These are phyloP conservation scores for Nemania sp. DNA, from an alignment of 2,329 filamentous ascomycete genomes.

Conservation along the genomic window DNA sequence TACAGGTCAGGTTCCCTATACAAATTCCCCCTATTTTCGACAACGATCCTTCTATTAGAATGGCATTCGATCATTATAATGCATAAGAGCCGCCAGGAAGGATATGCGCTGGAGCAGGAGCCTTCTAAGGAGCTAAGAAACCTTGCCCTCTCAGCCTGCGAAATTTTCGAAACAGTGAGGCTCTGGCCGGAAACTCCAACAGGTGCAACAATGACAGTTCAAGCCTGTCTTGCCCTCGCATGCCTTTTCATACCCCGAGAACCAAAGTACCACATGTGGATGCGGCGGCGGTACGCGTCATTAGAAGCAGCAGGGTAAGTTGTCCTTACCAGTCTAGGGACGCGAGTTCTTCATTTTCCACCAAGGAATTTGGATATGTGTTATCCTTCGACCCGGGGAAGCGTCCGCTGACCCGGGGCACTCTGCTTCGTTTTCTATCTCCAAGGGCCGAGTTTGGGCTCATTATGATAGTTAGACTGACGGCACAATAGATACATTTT, in stretches of 20 bases:
- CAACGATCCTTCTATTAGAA: constrained; percentile 81
- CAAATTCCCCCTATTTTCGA: constrained; percentile 75
- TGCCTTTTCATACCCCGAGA: constrained; percentile 85
- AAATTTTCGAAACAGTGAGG: constrained; percentile 83
- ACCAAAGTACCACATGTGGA: constrained; percentile 79
- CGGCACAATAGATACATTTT: constrained; percentile 78
- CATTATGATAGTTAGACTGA: constrained; percentile 6
- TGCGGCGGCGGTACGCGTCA: constrained; percentile 79
- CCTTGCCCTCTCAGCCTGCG: constrained; percentile 77
- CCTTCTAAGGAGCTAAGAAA: constrained; percentile 66
- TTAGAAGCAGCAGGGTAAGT: constrained; percentile 84
- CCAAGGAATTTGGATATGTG: not conserved
- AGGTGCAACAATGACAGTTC: constrained; percentile 77
- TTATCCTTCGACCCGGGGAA: not conserved
- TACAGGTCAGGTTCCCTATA: constrained; percentile 78
- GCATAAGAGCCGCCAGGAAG: constrained; percentile 77
- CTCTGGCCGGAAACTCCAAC: constrained; percentile 76
- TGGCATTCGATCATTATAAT: constrained; percentile 83
- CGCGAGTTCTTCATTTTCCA: not conserved
- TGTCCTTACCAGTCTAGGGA: not conserved
- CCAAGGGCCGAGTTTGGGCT: not conserved
- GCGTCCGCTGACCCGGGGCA: not conserved
- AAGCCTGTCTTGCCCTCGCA: constrained; percentile 81
- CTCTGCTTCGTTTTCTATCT: not conserved
- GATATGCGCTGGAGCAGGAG: constrained; percentile 64